A percentile compares a stretch with the other conserved stretches of the same genome.
Conservation (phyloP, 805 yeast genomes). For the Wickerhamiella siamensis region DNA sequence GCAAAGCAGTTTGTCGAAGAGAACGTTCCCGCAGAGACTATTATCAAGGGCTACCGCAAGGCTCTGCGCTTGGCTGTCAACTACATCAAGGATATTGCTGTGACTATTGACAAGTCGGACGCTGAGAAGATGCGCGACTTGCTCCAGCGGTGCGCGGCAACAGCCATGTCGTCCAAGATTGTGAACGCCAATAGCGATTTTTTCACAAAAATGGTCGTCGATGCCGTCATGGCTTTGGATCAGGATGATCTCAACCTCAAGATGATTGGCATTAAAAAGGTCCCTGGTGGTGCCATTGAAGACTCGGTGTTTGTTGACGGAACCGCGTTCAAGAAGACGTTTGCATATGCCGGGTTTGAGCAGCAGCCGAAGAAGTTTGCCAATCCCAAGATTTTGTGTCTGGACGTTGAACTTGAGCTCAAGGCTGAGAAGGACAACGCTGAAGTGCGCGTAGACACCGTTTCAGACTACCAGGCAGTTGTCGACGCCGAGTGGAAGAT, state of each 20-base stretch:
- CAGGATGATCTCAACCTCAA: conserved; percentile 74
- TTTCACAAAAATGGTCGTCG: conserved; percentile 93
- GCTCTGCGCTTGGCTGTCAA: conserved; percentile 68
- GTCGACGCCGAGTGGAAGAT: conserved; percentile 99
- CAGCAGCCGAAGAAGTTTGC: conserved; percentile 85
- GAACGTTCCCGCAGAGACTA: conserved; percentile 83
- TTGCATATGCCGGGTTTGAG: conserved; percentile 96
- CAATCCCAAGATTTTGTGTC: conserved; percentile 67
- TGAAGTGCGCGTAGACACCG: conserved; percentile 90
- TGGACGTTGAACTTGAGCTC: conserved; percentile 88
- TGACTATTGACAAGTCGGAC: conserved; percentile 43
- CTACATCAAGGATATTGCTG: conserved; percentile 59
- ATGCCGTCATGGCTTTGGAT: conserved; percentile 80
- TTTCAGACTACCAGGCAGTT: conserved; percentile 82
- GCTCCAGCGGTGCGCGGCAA: conserved; percentile 82
- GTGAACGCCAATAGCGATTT: conserved; percentile 77
- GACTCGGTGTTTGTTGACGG: conserved; percentile 83
- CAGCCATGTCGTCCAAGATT: conserved; percentile 94
- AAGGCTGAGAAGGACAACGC: conserved; percentile 99
- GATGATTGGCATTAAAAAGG: conserved; percentile 85
- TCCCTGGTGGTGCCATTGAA: conserved; percentile 93
- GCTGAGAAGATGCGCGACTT: conserved; percentile 52
- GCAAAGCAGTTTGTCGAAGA: conserved; percentile 86
- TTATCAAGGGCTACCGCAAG: conserved; percentile 72
- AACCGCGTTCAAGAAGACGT: conserved; percentile 94